phyloP scores from a whole-genome alignment of 768 basidiomycete species.

The Hericium alpestre region DNA sequence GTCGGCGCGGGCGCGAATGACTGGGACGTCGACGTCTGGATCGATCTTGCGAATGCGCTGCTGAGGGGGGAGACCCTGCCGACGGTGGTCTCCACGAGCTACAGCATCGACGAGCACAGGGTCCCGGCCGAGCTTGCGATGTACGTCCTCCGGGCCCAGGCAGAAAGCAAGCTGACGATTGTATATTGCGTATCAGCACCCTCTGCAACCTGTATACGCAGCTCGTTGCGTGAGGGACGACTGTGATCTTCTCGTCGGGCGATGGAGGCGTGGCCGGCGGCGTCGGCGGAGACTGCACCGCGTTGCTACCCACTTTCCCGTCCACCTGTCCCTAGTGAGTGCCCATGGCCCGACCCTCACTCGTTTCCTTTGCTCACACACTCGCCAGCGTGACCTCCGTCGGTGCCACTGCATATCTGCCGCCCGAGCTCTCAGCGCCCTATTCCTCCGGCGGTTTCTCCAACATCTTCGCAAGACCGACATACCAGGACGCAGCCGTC shows the following conservation, averaged over 20 bases:
- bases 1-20: slow-evolving; percentile 14
- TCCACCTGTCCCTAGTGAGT: slow-evolving; percentile 13
- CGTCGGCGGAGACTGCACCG: slow-evolving; percentile 5
- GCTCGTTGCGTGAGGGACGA: slow-evolving; percentile 8
- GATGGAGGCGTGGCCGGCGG: slow-evolving; percentile 13
- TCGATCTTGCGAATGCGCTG: slow-evolving; percentile 9
- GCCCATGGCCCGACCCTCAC: too few species aligned
- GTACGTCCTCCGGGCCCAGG: background rate
- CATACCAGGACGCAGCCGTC: slow-evolving; percentile 30
- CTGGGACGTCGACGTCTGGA: slow-evolving; percentile 3
- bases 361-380: background rate
- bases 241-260: slow-evolving; percentile 13
- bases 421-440: slow-evolving; percentile 18
- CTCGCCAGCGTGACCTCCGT: slow-evolving; percentile 10
- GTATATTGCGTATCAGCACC: background rate
- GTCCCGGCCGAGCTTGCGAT: slow-evolving; percentile 1
- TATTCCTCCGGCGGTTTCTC: slow-evolving; percentile 16
- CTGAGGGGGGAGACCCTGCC: slow-evolving; percentile 4
- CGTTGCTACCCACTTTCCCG: slow-evolving; percentile 13
- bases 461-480: slow-evolving; percentile 1
- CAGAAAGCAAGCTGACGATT: background rate
- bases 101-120: slow-evolving; percentile 5
- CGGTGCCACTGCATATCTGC: slow-evolving; percentile 21
- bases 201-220: slow-evolving; percentile 10
- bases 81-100: slow-evolving; percentile 7